Conservation (phyloP, 192 early-diverging fungal genomes). For the Umbelopsis sp. region DNA sequence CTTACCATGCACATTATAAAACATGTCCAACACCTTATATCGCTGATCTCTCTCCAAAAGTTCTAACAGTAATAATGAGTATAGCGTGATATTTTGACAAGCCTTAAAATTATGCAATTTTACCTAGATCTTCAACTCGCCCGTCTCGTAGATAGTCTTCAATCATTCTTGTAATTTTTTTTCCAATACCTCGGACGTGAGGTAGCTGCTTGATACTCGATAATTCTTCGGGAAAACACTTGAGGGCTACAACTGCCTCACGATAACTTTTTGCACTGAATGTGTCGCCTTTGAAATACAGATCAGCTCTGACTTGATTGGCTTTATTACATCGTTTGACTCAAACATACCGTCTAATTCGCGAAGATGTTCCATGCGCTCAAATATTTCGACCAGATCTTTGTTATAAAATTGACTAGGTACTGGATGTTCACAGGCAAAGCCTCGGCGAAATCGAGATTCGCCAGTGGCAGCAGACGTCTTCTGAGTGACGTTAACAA, state of each 20-base stretch:
- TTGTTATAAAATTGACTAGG: not conserved
- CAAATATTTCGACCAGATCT: not conserved
- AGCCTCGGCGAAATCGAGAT: not conserved
- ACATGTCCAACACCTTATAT: not conserved
- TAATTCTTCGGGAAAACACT: not conserved
- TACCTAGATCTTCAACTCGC: not conserved
- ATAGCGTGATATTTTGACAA: not conserved
- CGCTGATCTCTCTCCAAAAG: not conserved
- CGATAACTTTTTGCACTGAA: constrained; percentile 7
- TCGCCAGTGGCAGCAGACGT: too few species aligned
- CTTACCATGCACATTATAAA: constrained; percentile 16
- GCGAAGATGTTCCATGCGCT: constrained; percentile 9
- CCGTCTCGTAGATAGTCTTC: not conserved
- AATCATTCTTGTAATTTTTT: constrained; percentile 2
- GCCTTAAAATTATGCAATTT: too few species aligned
- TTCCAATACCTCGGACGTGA: not conserved
- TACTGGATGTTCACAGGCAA: not conserved
- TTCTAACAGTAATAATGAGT: not conserved
- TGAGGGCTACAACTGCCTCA: not conserved
- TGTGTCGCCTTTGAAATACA: not conserved
- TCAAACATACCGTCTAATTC: not conserved
- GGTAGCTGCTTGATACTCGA: not conserved
- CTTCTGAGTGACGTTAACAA: too few species aligned
- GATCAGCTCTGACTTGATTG: not conserved
- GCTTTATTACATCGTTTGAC: not conserved